Evolutionary conservation across 257 asterid genomes (phyloP).

Genomic region (Petrea volubilis): DNA sequence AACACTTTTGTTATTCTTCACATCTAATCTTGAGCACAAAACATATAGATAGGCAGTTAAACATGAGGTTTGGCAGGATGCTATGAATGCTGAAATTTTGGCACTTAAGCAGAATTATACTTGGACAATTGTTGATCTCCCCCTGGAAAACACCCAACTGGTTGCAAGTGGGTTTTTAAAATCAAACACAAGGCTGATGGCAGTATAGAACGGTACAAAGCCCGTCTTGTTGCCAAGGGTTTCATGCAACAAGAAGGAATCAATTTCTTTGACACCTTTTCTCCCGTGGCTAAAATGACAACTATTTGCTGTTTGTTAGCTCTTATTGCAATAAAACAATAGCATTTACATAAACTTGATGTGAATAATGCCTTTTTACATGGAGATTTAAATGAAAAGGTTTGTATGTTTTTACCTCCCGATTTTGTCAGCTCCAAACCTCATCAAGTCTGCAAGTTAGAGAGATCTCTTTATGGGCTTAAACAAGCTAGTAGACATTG

Average conservation of each 20-base stretch:
- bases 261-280: neutral
- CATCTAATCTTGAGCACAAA: too few species aligned
- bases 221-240: neutral
- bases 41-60: neutral
- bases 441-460: too few species aligned
- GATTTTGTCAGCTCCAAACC: too few species aligned
- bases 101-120: too few species aligned
- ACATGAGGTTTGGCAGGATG: neutral
- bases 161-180: too few species aligned
- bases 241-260: neutral
- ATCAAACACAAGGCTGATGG: too few species aligned
- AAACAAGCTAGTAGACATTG: neutral
- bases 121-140: too few species aligned
- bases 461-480: neutral
- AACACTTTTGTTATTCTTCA: neutral
- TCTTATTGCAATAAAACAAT: neutral
- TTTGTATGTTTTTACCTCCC: too few species aligned
- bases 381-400: too few species aligned
- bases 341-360: neutral
- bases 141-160: too few species aligned
- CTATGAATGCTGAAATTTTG: neutral
- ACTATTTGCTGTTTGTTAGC: neutral
- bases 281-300: neutral
- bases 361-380: too few species aligned
- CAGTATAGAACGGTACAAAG: too few species aligned